These are phyloP conservation scores for Hypoxylon rickii DNA, from an alignment of 495 filamentous ascomycete genomes.

Conservation along the genomic window DNA sequence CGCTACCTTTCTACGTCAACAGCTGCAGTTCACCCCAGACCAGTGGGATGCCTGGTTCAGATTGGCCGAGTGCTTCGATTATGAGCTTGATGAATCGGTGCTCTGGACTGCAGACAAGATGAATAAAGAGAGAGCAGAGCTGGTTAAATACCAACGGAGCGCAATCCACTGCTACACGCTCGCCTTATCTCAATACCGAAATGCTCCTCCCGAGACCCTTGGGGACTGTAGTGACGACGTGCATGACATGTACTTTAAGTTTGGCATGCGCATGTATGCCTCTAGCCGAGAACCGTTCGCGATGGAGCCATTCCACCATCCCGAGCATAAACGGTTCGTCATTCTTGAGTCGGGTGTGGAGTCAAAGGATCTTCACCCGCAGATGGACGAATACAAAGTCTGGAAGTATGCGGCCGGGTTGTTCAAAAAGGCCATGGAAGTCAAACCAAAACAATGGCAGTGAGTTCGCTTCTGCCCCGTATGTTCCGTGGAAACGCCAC, in stretches of 20 bases:
- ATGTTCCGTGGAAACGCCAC: not conserved
- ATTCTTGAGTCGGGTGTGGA: conserved; percentile 67
- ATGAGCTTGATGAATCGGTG: conserved; percentile 86
- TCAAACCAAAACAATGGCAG: conserved; percentile 85
- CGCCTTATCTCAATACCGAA: conserved; percentile 73
- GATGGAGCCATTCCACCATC: conserved; percentile 80
- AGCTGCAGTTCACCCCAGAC: conserved; percentile 81
- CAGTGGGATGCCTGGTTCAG: conserved; percentile 98
- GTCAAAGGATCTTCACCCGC: conserved; percentile 71
- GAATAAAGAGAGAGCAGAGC: conserved; percentile 77
- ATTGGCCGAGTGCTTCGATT: conserved; percentile 88
- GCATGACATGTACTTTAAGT: conserved; percentile 85
- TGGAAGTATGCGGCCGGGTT: conserved; percentile 85
- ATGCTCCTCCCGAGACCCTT: conserved; percentile 63
- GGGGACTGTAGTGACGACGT: conserved; percentile 68
- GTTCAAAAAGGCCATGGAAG: conserved; percentile 73
- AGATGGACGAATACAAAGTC: conserved; percentile 74
- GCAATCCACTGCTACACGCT: conserved; percentile 94
- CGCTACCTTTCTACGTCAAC: conserved; percentile 77
- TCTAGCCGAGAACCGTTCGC: conserved; percentile 88
- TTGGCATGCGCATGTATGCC: conserved; percentile 86
- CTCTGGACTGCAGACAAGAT: conserved; percentile 96
- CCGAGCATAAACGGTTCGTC: conserved; percentile 76
- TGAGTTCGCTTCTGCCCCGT: conserved; percentile 46
- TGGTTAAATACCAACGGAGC: conserved; percentile 75